Conservation (phyloP, 257 asterid genomes). For the Pogostemon cablin region DNA sequence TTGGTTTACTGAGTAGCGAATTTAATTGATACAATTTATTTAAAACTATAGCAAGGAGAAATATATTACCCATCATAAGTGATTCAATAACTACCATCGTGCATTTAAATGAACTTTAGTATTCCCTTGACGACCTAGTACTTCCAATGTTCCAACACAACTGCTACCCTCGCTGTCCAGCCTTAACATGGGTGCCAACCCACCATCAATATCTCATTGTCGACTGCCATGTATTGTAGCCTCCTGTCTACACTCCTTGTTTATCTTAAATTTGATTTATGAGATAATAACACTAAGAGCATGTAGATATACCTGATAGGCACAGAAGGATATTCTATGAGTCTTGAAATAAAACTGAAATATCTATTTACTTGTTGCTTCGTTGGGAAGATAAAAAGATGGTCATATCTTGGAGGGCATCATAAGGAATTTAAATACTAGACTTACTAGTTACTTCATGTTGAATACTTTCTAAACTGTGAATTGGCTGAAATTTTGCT, state of each 20-base stretch:
- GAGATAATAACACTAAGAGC: not conserved
- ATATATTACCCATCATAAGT: not conserved
- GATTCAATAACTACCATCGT: not conserved
- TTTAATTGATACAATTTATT: not conserved
- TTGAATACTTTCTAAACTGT: too few relatives aligned
- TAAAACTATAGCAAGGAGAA: not conserved
- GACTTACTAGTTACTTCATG: too few relatives aligned
- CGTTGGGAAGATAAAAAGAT: too few relatives aligned
- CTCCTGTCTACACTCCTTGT: not conserved
- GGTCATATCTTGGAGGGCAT: too few relatives aligned
- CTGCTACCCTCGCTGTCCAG: not conserved
- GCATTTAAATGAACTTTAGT: not conserved
- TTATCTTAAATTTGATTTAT: not conserved
- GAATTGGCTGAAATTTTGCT: too few relatives aligned
- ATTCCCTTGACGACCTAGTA: not conserved
- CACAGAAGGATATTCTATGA: not conserved
- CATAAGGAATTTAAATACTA: too few relatives aligned
- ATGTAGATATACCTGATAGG: not conserved
- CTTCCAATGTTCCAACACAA: not conserved
- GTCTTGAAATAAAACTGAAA: too few relatives aligned
- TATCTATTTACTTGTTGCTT: not conserved
- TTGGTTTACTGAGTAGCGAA: not conserved
- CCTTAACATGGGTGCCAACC: constrained; percentile 4
- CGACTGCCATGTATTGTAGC: too few relatives aligned
- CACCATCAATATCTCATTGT: constrained; percentile 7